Conservation (phyloP, 2,329 filamentous ascomycete species). For the Arthroderma sp. region DNA sequence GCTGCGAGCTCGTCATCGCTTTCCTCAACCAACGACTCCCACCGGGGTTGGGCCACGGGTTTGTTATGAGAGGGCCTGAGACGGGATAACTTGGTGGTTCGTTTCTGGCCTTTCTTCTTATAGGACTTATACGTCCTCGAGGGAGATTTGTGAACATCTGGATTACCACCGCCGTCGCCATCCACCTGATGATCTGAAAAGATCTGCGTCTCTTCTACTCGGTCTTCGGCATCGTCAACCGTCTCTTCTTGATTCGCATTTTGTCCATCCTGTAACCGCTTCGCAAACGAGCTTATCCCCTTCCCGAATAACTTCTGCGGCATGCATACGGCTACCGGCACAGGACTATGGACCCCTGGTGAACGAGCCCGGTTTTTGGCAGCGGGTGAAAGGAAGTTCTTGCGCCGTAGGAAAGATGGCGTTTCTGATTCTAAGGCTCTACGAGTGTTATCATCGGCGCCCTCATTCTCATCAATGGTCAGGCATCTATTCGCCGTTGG, state of each 20-base stretch:
- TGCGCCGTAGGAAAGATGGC: constrained; percentile 30
- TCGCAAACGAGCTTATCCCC: constrained; percentile 29
- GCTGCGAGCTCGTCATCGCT: constrained; percentile 22
- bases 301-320: constrained; percentile 26
- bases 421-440: constrained; percentile 23
- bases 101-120: constrained; percentile 39
- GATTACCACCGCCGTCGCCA: constrained; percentile 20
- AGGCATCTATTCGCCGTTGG: constrained; percentile 34
- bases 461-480: constrained; percentile 27
- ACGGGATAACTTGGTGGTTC: constrained; percentile 34
- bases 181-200: constrained; percentile 18
- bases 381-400: constrained; percentile 17
- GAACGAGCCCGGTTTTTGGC: constrained; percentile 3
- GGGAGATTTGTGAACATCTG: not conserved
- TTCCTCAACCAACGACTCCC: constrained; percentile 13
- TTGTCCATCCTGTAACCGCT: constrained; percentile 30
- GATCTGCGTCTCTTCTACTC: constrained; percentile 19
- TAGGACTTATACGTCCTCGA: constrained; percentile 5
- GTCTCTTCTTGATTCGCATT: constrained; percentile 36
- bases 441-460: not conserved
- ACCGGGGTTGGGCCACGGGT: constrained; percentile 21
- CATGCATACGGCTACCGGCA: constrained; percentile 24
- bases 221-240: constrained; percentile 33
- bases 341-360: constrained; percentile 23
- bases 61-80: constrained; percentile 33